Conservation (phyloP, 257 asterid genomes). For the Cordia subcordata region DNA sequence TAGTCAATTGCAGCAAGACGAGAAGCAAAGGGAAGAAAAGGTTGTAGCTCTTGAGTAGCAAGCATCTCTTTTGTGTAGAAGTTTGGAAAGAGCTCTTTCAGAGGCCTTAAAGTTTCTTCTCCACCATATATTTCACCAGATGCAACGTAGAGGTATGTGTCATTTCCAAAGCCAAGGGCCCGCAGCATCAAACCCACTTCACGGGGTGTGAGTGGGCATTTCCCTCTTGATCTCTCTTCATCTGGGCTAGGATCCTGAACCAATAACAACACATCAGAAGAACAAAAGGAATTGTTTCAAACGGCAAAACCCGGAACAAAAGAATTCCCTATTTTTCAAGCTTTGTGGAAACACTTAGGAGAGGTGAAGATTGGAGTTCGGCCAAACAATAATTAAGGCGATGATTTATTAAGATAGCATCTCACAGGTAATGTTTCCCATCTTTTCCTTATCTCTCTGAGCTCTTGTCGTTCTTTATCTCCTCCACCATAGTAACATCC, state of each 20-base stretch:
- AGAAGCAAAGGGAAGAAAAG: constrained; percentile 80
- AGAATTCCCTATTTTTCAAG: not conserved
- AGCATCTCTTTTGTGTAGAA: constrained; percentile 92
- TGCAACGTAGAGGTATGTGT: constrained; percentile 81
- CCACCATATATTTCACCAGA: constrained; percentile 99
- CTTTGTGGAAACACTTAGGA: not conserved
- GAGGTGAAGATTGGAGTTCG: not conserved
- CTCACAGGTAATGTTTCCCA: constrained; percentile 51
- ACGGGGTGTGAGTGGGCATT: constrained; percentile 95
- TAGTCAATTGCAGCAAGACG: constrained; percentile 96
- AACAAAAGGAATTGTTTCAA: constrained; percentile 7
- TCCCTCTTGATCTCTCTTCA: constrained; percentile 92
- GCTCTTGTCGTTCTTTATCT: constrained; percentile 39
- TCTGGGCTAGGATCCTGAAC: constrained; percentile 82
- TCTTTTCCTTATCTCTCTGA: constrained; percentile 44
- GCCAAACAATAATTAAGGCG: not conserved
- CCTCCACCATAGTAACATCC: constrained; percentile 55
- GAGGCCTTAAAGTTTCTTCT: constrained; percentile 90
- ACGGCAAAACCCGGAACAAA: not conserved
- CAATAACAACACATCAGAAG: constrained; percentile 9
- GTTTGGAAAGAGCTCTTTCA: constrained; percentile 90
- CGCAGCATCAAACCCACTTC: constrained; percentile 96
- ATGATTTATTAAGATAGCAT: constrained; percentile 8
- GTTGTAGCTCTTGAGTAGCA: constrained; percentile 66
- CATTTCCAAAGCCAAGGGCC: constrained; percentile 87